Evolutionary conservation across 139 green algal species (phyloP).

Genomic region (Tetratostichococcus sp.): DNA sequence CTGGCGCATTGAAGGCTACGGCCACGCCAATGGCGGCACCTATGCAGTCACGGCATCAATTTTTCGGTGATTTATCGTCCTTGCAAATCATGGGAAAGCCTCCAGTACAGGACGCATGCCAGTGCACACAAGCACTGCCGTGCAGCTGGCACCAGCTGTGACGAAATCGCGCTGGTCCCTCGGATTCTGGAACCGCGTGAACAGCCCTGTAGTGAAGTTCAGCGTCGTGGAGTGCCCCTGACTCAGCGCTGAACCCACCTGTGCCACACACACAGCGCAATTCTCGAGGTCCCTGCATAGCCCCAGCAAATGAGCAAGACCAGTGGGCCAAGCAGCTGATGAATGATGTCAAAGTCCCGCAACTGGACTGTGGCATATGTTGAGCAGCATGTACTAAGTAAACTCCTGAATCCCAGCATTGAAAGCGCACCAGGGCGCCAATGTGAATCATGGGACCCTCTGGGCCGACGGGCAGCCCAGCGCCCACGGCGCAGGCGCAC

Average conservation of each 20-base stretch:
- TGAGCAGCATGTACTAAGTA: too few species aligned
- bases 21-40: conserved; percentile 70
- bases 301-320: too few species aligned
- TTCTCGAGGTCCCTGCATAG: too few species aligned
- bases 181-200: conserved; percentile 80
- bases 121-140: too few species aligned
- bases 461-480: conserved; percentile 77
- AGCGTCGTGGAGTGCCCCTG: conserved; percentile 83
- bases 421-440: conserved; percentile 41
- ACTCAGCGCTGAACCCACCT: conserved; percentile 58
- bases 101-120: too few species aligned
- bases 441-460: conserved; percentile 91
- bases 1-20: conserved; percentile 73
- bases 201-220: conserved; percentile 57
- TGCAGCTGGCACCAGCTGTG: conserved; percentile 55
- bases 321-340: too few species aligned
- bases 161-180: conserved; percentile 91
- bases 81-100: too few species aligned
- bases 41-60: conserved; percentile 7
- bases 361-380: too few species aligned
- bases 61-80: too few species aligned
- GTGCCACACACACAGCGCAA: too few species aligned
- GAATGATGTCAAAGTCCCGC: too few species aligned
- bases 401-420: too few species aligned
- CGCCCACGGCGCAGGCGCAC: conserved; percentile 63